Base-by-base conservation (phyloP, 2,329 filamentous ascomycete species). In the Camillea tinctor region DNA sequence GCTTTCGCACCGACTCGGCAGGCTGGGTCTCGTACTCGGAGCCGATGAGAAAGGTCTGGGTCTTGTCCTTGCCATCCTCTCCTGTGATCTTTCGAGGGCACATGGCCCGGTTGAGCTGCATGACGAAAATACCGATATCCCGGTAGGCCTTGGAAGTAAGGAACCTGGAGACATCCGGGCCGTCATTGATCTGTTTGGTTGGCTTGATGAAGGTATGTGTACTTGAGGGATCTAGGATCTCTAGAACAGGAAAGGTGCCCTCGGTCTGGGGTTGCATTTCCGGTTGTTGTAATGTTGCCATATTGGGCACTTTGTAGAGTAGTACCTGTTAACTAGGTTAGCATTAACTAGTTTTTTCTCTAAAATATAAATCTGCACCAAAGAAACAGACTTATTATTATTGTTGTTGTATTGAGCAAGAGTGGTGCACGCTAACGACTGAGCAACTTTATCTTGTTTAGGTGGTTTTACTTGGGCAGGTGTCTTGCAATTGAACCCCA, bases 51-150 rank as follows among this genome's bases (percentile, higher is more conserved):
- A 82, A 82, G 57, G 82, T 80, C 65, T 84, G 83, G 50, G 79
- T 72, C 52, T 72, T 74, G 19, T 74, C 71, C 61, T 74, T 73
- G 57, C 74, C 69, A 65, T 75, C 69, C 20, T 74, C 73, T 44
- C 75, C 72, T 1, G 71, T 61, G 2, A 72, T 68, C 66, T 83
- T 87, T 20, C 86, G 80, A 0, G 94, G 93, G 66, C 94, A 91
- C 77, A 98, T 86, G 11, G 93, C 85, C 60, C 89, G 87, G 74
- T 97, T 98, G 54, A 99, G 87, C 77, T 98, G 95, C 66, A 96
- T 82, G 52, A 98, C 80, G 74, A 97, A 98, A 52, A 86, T 84
- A 75, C 92, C 90, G 57, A 99, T 91, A 72, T 97, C 92, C 60
- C 87, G 84, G 77, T 98, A 97, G 51, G 92, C 95, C 66, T 85